phyloP scores from a whole-genome alignment of 305 asterid species.

The Solanum aculeatissimum region DNA sequence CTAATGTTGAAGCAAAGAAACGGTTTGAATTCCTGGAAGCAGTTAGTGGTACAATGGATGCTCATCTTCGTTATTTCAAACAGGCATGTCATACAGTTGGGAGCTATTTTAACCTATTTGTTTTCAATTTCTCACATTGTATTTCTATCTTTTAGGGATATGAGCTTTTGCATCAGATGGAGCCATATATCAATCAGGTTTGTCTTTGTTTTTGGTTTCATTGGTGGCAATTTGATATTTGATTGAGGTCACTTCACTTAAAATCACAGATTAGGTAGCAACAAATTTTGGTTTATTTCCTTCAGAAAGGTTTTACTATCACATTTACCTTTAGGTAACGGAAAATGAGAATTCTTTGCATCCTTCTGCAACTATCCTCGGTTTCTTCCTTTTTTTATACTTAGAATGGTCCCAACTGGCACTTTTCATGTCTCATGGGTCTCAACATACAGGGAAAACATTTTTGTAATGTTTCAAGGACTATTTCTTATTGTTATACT shows the following conservation, averaged over 20 bases:
- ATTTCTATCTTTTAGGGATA: slow-evolving; percentile 57
- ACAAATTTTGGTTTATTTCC: neutral
- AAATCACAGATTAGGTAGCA: neutral
- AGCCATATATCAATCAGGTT: slow-evolving; percentile 99
- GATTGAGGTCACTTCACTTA: neutral
- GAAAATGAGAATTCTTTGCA: neutral
- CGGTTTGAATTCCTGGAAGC: slow-evolving; percentile 98
- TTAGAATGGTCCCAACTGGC: neutral
- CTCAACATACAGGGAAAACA: neutral
- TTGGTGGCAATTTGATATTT: slow-evolving; percentile 10
- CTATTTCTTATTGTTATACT: neutral
- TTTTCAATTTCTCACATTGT: slow-evolving; percentile 3
- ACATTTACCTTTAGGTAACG: neutral
- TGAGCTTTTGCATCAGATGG: slow-evolving; percentile 99
- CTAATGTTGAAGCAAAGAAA: slow-evolving; percentile 93
- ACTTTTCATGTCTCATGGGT: neutral
- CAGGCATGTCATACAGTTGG: slow-evolving; percentile 42
- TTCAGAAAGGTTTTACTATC: neutral
- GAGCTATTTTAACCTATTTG: slow-evolving; percentile 1
- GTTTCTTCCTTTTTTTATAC: neutral
- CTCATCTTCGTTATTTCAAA: slow-evolving; percentile 98
- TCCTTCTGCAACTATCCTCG: neutral
- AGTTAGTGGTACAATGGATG: slow-evolving; percentile 97
- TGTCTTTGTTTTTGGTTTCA: slow-evolving; percentile 9
- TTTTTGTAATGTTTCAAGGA: neutral